phyloP scores from a whole-genome alignment of 2,329 filamentous ascomycete genomes.

The Colletotrichum sublineola region DNA sequence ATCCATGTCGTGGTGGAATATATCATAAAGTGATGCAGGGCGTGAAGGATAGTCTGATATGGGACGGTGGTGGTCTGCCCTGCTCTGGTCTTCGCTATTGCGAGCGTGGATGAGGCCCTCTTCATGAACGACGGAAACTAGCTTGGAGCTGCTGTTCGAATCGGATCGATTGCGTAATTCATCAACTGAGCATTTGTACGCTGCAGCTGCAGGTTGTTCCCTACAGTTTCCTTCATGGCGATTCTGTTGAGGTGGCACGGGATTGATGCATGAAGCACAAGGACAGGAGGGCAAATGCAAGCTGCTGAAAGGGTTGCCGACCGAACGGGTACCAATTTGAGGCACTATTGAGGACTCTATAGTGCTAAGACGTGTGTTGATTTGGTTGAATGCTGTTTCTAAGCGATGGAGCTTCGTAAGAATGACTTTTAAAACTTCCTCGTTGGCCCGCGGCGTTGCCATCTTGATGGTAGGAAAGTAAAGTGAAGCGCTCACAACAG shows the following conservation, averaged over 20 bases:
- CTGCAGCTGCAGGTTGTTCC: slow-evolving; percentile 2
- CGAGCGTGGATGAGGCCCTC: not conserved
- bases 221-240: not conserved
- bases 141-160: too few species aligned
- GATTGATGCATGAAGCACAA: slow-evolving; percentile 19
- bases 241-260: slow-evolving; percentile 13
- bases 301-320: not conserved
- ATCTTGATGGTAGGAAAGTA: not conserved
- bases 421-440: slow-evolving; percentile 34
- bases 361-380: slow-evolving; percentile 9
- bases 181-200: slow-evolving; percentile 23
- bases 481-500: not conserved
- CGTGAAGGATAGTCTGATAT: not conserved
- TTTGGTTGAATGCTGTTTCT: slow-evolving; percentile 24
- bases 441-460: slow-evolving; percentile 22
- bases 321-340: not conserved
- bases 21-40: too few species aligned
- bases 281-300: not conserved
- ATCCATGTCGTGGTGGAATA: not conserved
- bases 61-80: too few species aligned
- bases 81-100: not conserved
- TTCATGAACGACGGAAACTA: not conserved
- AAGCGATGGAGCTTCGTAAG: slow-evolving; percentile 29
- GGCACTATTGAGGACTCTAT: slow-evolving; percentile 26
- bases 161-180: slow-evolving; percentile 23